Conservation (phyloP, 148 eudicot genomes). For the Heliosperma pusillum region DNA sequence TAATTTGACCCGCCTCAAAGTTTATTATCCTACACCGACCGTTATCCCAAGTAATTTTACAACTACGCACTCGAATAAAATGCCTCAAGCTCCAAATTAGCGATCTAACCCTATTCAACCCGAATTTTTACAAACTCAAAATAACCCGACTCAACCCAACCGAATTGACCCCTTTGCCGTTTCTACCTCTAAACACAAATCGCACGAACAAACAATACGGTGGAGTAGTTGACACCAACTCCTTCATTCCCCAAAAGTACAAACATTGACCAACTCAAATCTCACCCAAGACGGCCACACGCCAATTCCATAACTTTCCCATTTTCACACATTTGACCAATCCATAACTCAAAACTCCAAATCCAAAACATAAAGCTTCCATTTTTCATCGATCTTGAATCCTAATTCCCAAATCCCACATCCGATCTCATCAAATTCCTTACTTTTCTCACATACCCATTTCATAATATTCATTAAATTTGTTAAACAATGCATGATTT, state of each 20-base stretch:
- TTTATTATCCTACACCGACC: too few species aligned
- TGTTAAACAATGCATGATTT: conserved; percentile 96
- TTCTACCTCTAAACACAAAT: too few species aligned
- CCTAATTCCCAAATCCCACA: conserved; percentile 1
- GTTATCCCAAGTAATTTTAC: too few species aligned
- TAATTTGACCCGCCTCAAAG: too few species aligned
- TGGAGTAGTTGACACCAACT: conserved; percentile 11
- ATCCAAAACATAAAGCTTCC: background rate
- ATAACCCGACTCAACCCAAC: too few species aligned
- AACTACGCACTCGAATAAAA: too few species aligned
- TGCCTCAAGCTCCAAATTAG: too few species aligned
- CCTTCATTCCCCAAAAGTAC: background rate
- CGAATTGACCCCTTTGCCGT: too few species aligned
- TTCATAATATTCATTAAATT: conserved; percentile 16
- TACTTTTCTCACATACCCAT: conserved; percentile 22
- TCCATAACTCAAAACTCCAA: too few species aligned
- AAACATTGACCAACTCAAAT: conserved; percentile 19
- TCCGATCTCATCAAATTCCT: conserved; percentile 14
- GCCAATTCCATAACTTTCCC: conserved; percentile 18
- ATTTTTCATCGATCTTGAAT: background rate
- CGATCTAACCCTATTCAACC: too few species aligned
- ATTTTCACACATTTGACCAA: conserved; percentile 11
- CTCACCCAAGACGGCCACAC: conserved; percentile 19
- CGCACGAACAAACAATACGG: too few species aligned
- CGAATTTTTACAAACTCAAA: too few species aligned